Conservation (phyloP, 176 grass and related monocot species). For the Poa annua region DNA sequence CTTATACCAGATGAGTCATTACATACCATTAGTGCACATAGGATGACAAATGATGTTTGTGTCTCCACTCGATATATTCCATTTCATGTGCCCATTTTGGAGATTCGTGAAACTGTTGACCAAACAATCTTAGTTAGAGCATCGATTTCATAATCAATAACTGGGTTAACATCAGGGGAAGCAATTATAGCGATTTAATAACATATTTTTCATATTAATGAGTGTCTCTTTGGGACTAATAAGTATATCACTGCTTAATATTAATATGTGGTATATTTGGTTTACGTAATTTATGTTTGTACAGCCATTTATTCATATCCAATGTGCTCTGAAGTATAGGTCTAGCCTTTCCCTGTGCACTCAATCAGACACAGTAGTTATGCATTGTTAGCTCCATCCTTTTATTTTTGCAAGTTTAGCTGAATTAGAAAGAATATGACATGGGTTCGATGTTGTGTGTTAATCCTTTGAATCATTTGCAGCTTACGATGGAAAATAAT, state of each 20-base stretch:
- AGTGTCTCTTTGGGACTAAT: neutral
- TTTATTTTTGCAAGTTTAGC: neutral
- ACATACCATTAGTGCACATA: neutral
- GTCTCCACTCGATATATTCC: neutral
- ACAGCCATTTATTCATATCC: neutral
- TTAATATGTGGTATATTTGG: neutral
- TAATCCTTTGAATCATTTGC: constrained; percentile 17
- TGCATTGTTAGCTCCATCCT: neutral
- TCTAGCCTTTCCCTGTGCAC: neutral
- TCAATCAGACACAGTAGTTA: neutral
- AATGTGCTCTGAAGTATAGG: neutral
- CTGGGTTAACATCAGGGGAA: neutral
- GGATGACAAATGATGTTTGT: neutral
- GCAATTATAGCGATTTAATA: neutral
- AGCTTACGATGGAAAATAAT: neutral
- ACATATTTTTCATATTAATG: neutral
- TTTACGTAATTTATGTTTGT: neutral
- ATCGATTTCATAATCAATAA: neutral
- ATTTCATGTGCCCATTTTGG: neutral
- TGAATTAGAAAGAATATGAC: neutral
- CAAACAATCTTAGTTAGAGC: neutral
- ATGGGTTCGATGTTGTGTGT: neutral
- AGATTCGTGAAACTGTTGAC: neutral
- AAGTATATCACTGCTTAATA: neutral
- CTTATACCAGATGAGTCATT: neutral